Evolutionary conservation across 257 asterid species (phyloP).

Genomic region (Scutellaria barbata): DNA sequence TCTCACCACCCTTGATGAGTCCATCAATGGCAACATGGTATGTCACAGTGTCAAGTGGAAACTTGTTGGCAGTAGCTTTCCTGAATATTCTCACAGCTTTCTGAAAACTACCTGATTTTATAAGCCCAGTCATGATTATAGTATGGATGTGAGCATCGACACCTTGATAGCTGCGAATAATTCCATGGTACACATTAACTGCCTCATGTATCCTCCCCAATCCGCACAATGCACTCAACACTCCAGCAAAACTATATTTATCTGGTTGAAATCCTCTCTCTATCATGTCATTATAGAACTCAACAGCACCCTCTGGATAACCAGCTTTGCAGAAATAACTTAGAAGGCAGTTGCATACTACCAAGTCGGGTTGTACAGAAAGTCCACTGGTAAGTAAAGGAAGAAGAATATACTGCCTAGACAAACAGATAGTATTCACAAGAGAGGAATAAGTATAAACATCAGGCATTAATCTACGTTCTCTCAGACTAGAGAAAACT

Average conservation of each 20-base stretch:
- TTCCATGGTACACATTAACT: slow-evolving; percentile 61
- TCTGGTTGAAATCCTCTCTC: slow-evolving; percentile 68
- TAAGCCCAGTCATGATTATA: slow-evolving; percentile 58
- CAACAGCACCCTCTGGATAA: slow-evolving; percentile 64
- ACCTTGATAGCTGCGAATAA: slow-evolving; percentile 43
- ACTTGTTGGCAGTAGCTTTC: slow-evolving; percentile 51
- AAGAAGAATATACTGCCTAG: slow-evolving; percentile 58
- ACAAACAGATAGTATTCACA: slow-evolving; percentile 58
- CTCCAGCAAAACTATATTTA: slow-evolving; percentile 69
- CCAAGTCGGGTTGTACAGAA: slow-evolving; percentile 68
- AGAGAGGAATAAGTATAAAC: slow-evolving; percentile 71
- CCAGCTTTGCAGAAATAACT: slow-evolving; percentile 75
- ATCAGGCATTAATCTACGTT: slow-evolving; percentile 63
- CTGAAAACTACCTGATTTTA: slow-evolving; percentile 53
- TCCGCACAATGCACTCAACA: slow-evolving; percentile 60
- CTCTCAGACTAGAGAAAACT: slow-evolving; percentile 58
- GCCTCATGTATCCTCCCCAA: slow-evolving; percentile 64
- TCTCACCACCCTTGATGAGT: slow-evolving; percentile 51
- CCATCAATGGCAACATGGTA: slow-evolving; percentile 60
- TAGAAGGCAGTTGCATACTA: slow-evolving; percentile 69
- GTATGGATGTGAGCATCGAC: slow-evolving; percentile 66
- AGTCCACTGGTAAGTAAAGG: slow-evolving; percentile 69
- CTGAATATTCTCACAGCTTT: slow-evolving; percentile 47
- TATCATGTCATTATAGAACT: slow-evolving; percentile 72
- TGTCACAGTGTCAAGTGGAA: slow-evolving; percentile 61